Evolutionary conservation across 23 red algal species (phyloP).

Genomic region (Agarophyton chilense): DNA sequence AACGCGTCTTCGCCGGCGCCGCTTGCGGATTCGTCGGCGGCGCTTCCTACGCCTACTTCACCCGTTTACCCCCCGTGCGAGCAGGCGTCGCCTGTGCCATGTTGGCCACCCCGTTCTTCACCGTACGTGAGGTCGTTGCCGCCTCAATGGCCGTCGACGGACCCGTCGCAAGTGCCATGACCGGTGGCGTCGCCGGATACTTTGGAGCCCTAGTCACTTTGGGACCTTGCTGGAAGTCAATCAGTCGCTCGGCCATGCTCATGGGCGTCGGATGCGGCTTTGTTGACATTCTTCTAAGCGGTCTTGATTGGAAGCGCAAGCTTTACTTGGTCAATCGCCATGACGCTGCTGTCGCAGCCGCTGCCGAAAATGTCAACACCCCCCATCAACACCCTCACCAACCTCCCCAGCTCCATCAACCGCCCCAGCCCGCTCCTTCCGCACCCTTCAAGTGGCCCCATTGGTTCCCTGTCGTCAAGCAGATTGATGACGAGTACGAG

Average conservation of each 20-base stretch:
- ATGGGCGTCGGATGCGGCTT: constrained; percentile 46
- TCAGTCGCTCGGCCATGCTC: constrained; percentile 28
- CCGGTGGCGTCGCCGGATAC: constrained; percentile 53
- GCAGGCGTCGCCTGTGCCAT: constrained; percentile 16
- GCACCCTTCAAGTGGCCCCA: constrained; percentile 1
- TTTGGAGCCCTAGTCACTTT: constrained; percentile 27
- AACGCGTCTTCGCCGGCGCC: constrained; percentile 12
- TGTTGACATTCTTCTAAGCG: constrained; percentile 1
- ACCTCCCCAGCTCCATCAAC: not conserved
- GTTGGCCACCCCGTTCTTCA: constrained; percentile 49
- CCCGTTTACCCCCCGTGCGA: not conserved
- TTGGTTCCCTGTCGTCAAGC: constrained; percentile 38
- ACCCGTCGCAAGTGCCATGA: constrained; percentile 30
- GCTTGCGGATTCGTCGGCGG: constrained; percentile 16
- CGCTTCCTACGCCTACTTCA: constrained; percentile 17
- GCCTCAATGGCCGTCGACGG: constrained; percentile 1
- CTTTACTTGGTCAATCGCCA: constrained; percentile 13
- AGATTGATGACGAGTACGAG: constrained; percentile 48
- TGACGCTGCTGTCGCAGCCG: not conserved
- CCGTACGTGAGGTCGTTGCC: constrained; percentile 43
- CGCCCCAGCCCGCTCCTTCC: not conserved
- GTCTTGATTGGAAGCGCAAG: constrained; percentile 44
- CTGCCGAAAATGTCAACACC: not conserved
- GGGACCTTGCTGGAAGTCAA: constrained; percentile 1
- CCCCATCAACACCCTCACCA: not conserved